Percentiles rank a stretch among this genome's conserved stretches.
Conservation (phyloP, 768 basidiomycete species). For the Pleurotus eryngii region DNA sequence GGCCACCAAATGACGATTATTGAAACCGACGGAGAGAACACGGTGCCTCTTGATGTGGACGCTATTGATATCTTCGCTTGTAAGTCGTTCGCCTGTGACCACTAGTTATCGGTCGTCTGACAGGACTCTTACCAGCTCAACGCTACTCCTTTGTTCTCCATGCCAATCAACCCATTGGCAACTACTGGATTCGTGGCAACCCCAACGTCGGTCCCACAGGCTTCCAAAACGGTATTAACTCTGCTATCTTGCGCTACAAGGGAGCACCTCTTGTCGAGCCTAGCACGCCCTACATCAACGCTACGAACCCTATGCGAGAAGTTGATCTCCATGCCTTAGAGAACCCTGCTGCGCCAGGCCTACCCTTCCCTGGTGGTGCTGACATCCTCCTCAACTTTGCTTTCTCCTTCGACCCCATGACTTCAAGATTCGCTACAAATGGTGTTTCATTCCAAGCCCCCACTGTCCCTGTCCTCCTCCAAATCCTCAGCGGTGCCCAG, state of each 20-base stretch:
- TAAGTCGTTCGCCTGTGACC: constrained; percentile 8
- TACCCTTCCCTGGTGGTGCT: constrained; percentile 32
- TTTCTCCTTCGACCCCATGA: constrained; percentile 15
- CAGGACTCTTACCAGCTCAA: constrained; percentile 15
- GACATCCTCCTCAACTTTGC: constrained; percentile 38
- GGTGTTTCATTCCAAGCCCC: constrained; percentile 30
- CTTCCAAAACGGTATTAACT: constrained; percentile 38
- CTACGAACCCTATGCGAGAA: constrained; percentile 31
- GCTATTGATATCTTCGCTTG: constrained; percentile 38
- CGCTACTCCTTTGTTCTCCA: constrained; percentile 31
- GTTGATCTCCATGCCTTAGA: constrained; percentile 35
- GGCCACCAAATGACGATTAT: constrained; percentile 49
- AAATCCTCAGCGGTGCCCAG: constrained; percentile 46
- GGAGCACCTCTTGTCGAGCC: constrained; percentile 47
- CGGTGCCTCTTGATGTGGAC: constrained; percentile 39
- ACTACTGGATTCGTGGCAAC: constrained; percentile 50
- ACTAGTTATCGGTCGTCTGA: not conserved
- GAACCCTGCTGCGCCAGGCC: constrained; percentile 26
- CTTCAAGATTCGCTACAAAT: constrained; percentile 25
- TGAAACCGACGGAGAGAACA: constrained; percentile 46
- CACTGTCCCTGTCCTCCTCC: constrained; percentile 42
- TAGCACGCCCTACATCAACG: constrained; percentile 21
- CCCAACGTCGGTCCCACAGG: constrained; percentile 21
- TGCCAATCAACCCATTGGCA: constrained; percentile 42
- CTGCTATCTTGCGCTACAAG: constrained; percentile 49